Conservation (phyloP, 257 asterid species). For the Solanum phureja region DNA sequence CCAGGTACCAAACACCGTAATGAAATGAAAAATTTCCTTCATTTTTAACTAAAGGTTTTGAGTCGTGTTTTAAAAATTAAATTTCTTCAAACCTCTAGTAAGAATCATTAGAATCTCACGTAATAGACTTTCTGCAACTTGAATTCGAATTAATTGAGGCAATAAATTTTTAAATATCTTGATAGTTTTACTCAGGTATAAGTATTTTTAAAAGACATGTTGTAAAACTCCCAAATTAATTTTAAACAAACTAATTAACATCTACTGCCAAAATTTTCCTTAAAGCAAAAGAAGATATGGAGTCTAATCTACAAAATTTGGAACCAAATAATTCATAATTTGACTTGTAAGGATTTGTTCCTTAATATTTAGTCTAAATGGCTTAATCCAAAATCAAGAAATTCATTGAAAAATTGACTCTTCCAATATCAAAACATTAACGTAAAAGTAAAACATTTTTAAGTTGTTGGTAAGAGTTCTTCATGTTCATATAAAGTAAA, state of each 20-base stretch:
- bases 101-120: not conserved
- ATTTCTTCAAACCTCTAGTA: not conserved
- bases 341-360: not conserved
- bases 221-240: not conserved
- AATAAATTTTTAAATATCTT: not conserved
- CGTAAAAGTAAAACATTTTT: not conserved
- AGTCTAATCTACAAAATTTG: not conserved
- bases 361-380: not conserved
- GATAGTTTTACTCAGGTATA: not conserved
- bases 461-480: not conserved
- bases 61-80: not conserved
- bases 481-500: not conserved
- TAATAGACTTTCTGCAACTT: not conserved
- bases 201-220: not conserved
- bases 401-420: not conserved
- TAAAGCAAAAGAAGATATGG: not conserved
- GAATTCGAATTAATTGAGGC: not conserved
- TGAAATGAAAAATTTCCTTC: not conserved
- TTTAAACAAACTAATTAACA: not conserved
- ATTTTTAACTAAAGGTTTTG: not conserved
- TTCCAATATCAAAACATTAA: not conserved
- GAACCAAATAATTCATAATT: not conserved
- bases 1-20: too few relatives aligned
- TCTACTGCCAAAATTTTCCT: not conserved
- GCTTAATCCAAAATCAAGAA: not conserved